These are phyloP conservation scores for Zygotorulaspora mrakii DNA, from an alignment of 1,139 yeast species.

Conservation along the genomic window DNA sequence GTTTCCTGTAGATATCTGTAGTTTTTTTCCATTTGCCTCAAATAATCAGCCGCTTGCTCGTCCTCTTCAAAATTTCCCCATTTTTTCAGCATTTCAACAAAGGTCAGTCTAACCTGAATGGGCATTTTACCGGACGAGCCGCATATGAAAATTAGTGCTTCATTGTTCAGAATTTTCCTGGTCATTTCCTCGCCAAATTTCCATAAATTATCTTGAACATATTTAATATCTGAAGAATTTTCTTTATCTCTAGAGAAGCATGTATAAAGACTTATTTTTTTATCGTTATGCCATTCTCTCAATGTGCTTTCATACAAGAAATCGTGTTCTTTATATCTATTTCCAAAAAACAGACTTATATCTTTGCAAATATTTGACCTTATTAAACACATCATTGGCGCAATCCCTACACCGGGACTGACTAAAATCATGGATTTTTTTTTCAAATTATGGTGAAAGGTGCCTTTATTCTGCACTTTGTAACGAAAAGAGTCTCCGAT, in stretches of 20 bases:
- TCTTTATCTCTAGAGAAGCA: constrained; percentile 61
- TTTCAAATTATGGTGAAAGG: constrained; percentile 31
- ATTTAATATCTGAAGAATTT: constrained; percentile 43
- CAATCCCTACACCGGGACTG: constrained; percentile 91
- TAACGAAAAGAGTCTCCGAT: constrained; percentile 52
- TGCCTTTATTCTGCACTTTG: constrained; percentile 49
- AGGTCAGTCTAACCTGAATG: constrained; percentile 73
- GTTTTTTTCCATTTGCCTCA: constrained; percentile 58
- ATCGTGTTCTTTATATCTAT: constrained; percentile 65
- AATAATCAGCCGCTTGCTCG: constrained; percentile 48
- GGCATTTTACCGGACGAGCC: constrained; percentile 98
- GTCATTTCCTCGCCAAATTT: constrained; percentile 47
- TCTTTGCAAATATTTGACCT: constrained; percentile 27
- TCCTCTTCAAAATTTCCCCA: constrained; percentile 39
- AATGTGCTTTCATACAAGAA: constrained; percentile 60
- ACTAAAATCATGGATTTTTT: constrained; percentile 62
- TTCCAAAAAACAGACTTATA: constrained; percentile 67
- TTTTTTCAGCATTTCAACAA: constrained; percentile 56
- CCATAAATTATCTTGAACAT: constrained; percentile 72
- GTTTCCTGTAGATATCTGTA: constrained; percentile 86
- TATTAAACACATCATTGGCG: constrained; percentile 75
- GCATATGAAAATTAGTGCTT: constrained; percentile 70
- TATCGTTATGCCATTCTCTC: constrained; percentile 38
- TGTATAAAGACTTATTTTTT: constrained; percentile 44
- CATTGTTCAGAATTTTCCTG: constrained; percentile 49